Evolutionary conservation across 768 basidiomycete genomes (phyloP), one percentile per base, ranked within the genome.

Genomic region (Kockovaella imperatae): DNA sequence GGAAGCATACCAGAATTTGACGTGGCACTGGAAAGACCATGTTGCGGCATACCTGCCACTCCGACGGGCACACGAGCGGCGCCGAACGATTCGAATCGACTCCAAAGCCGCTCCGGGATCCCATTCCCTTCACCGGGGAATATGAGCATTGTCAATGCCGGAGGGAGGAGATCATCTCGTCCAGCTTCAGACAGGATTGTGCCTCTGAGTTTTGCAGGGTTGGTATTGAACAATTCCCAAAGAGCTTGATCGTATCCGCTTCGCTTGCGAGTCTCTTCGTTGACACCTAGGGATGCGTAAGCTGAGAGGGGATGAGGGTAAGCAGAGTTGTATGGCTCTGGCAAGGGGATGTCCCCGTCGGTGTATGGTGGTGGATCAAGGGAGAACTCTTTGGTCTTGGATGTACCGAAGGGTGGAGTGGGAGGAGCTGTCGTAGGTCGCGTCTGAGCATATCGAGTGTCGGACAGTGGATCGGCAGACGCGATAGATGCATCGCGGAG

Each of bases 251-350:
- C 49, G 34, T 60, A 67, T 0, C 59, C 56, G 30, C 50, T 52
- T 11, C n/a, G 30, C 11, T 25, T 24, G 39, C 57, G 42, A 3
- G 53, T 40, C 10, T 42, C 31, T 21, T 57, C 57, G 31, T 67
- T 67, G 41, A 60, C 56, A 5, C 58, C 59, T 7, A 53, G 61
- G 1, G 64, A 67, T 5, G 64, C 64, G 42, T 67, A 67, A 7
- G 57, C 52, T 6, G 61, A 57, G 25, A 67, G 30, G 17, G 64
- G 64, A 53, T 67, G 64, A 3, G 64, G 64, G 40, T 60, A 67
- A 15, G 52, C 59, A 1, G 46, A 20, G 39, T 67, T 63, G 57
- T 67, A 67, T 13, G 64, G 55, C 26, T 55, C 20, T 18, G 64
- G 64, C 14, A 51, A 39, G 2, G 64, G 61, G 14, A 60, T 47